Conservation (phyloP, 1,284 basidiomycete species). For the Kalmanozyma brasiliensis region DNA sequence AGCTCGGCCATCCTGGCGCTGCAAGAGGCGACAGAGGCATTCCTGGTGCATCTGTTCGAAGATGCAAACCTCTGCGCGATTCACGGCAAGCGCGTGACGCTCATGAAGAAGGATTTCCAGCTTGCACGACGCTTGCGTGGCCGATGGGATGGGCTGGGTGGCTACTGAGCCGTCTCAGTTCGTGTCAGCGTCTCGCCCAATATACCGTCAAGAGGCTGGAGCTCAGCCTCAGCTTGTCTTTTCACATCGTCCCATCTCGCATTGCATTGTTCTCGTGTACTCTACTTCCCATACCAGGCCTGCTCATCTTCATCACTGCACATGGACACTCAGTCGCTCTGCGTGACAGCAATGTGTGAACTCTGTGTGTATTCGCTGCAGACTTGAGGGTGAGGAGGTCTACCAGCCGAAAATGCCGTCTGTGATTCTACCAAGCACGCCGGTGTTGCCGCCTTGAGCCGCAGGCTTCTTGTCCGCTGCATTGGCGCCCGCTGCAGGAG, state of each 20-base stretch:
- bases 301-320: constrained; percentile 4
- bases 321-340: not conserved
- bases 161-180: constrained; percentile 15
- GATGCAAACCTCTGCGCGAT: constrained; percentile 67
- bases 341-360: too few species aligned
- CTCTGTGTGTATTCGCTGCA: too few species aligned
- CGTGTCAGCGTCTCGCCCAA: not conserved
- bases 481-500: constrained; percentile 1
- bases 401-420: constrained; percentile 64
- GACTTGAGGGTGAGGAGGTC: not conserved
- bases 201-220: too few species aligned
- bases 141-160: constrained; percentile 66
- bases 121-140: constrained; percentile 65
- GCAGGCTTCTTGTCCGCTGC: constrained; percentile 16
- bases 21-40: constrained; percentile 67
- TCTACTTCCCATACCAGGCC: not conserved
- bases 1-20: constrained; percentile 65
- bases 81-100: constrained; percentile 64
- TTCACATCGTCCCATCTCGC: constrained; percentile 1
- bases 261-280: constrained; percentile 4
- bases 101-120: constrained; percentile 68
- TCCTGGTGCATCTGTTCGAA: constrained; percentile 66
- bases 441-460: constrained; percentile 9
- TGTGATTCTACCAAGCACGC: constrained; percentile 51
- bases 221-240: not conserved